Evolutionary conservation across 2,329 filamentous ascomycete species (phyloP), one percentile per base, ranked within the genome.

Genomic region (Diaporthe longicolla): DNA sequence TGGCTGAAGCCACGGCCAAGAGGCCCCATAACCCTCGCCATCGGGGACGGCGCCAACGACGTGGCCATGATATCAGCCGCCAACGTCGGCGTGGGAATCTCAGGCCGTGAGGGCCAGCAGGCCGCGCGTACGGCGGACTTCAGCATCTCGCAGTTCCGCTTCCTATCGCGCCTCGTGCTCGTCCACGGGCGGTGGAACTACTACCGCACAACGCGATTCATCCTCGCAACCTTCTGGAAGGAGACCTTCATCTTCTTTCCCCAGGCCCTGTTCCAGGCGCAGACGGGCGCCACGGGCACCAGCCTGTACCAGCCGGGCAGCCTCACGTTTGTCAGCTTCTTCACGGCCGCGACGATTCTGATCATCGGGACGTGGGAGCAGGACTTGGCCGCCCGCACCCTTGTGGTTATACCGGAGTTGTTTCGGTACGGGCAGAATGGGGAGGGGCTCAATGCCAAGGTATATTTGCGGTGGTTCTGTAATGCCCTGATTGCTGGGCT

Each of bases 161-260:
- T 97, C 84, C 83, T 98, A 21, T 90, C 95, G 76, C 93, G 94
- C 71, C 85, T 97, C 10, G 86, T 97, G 8, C 88, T 97, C 4
- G 94, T 97, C 1, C 95, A 97, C 80, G 95, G 95, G 0, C 88
- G 94, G 15, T 97, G 95, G 95, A 97, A 97, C 82, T 97, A 98
- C 77, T 89, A 96, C 40, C 90, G 95, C 17, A 95, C 93, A 0
- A 94, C 93, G 84, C 96, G 96, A 80, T 98, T 98, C 81, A 95
- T 95, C 2, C 88, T 97, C 6, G 92, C 92, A 69, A 98, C 95
- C 0, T 98, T 98, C 82, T 98, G 95, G 95, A 98, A 98, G 81
- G 90, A 92, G 79, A 87, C 91, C 84, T 87, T 96, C 74, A 97
- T 97, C 83, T 97, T 97, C 80, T 87, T 97, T 3, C 93, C 94